Percentiles rank a stretch among this genome's conserved stretches.
Conservation (phyloP, 1,139 yeast genomes). For the Pichia kudriavzevii region DNA sequence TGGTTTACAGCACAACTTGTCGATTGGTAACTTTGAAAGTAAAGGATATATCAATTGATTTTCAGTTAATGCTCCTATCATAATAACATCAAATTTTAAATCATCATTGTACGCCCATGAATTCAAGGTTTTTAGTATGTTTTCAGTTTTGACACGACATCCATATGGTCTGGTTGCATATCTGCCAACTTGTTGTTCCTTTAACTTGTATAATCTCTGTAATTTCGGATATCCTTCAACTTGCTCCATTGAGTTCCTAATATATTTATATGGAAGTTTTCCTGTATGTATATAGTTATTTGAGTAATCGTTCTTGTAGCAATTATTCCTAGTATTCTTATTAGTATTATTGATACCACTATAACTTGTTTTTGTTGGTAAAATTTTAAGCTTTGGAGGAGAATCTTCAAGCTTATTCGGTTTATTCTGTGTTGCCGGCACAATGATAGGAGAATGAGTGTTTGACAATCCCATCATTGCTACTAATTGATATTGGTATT, state of each 20-base stretch:
- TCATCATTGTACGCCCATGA: conserved; percentile 52
- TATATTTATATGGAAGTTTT: conserved; percentile 50
- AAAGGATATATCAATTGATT: conserved; percentile 58
- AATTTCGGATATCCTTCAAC: conserved; percentile 83
- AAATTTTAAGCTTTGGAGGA: no score
- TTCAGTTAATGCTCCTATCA: conserved; percentile 81
- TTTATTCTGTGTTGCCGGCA: neutral
- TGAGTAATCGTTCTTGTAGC: conserved; percentile 55
- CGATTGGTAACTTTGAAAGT: conserved; percentile 59
- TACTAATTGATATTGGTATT: neutral
- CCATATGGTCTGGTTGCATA: conserved; percentile 65
- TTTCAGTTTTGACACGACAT: conserved; percentile 39
- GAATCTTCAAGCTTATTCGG: neutral
- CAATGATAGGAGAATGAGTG: conserved; percentile 1
- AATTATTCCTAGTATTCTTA: conserved; percentile 11
- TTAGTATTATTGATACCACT: conserved; percentile 4
- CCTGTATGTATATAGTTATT: conserved; percentile 62
- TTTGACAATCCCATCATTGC: neutral
- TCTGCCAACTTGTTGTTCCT: conserved; percentile 40
- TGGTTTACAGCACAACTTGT: conserved; percentile 70
- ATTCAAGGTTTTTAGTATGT: conserved; percentile 49
- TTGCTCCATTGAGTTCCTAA: conserved; percentile 58
- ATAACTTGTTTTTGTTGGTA: neutral
- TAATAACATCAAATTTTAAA: conserved; percentile 75
- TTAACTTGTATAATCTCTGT: conserved; percentile 58